Evolutionary conservation across 805 yeast genomes (phyloP).

Genomic region (Isabelozyma heimii): DNA sequence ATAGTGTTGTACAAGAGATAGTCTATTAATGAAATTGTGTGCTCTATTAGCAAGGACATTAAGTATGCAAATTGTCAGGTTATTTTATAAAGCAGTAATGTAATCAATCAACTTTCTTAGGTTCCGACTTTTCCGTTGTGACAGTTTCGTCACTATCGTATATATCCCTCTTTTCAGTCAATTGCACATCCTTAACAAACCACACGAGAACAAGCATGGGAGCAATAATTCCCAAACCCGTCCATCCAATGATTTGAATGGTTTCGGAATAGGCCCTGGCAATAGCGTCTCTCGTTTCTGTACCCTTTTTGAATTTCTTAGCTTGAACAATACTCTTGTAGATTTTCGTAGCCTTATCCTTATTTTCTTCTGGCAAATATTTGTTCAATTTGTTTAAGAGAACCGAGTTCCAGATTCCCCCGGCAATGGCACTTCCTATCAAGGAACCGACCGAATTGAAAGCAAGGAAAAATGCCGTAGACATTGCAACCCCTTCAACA

Average conservation of each 20-base stretch:
- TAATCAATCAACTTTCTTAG: no score
- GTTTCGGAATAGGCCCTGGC: slow-evolving; percentile 28
- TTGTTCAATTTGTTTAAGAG: slow-evolving; percentile 11
- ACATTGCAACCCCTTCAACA: slow-evolving; percentile 23
- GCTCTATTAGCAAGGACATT: no score
- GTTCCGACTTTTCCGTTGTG: no score
- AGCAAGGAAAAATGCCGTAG: slow-evolving; percentile 25
- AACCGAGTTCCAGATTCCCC: slow-evolving; percentile 18
- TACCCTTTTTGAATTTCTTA: slow-evolving; percentile 17
- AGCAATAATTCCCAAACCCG: slow-evolving; percentile 20
- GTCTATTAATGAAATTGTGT: no score
- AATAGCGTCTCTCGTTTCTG: slow-evolving; percentile 16
- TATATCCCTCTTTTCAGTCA: slow-evolving; percentile 16
- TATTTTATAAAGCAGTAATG: no score
- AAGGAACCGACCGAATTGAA: slow-evolving; percentile 23
- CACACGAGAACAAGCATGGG: slow-evolving; percentile 24
- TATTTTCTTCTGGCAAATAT: slow-evolving; percentile 15
- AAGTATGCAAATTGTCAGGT: no score
- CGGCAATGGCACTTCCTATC: slow-evolving; percentile 14
- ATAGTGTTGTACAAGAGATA: no score
- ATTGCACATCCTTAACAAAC: slow-evolving; percentile 20
- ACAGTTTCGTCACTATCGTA: slow-evolving; percentile 22
- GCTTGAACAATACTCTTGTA: slow-evolving; percentile 20
- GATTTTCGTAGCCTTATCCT: slow-evolving; percentile 14
- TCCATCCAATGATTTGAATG: slow-evolving; percentile 24